phyloP scores from a whole-genome alignment of 2,329 filamentous ascomycete genomes.

The Verticillium isaacii region DNA sequence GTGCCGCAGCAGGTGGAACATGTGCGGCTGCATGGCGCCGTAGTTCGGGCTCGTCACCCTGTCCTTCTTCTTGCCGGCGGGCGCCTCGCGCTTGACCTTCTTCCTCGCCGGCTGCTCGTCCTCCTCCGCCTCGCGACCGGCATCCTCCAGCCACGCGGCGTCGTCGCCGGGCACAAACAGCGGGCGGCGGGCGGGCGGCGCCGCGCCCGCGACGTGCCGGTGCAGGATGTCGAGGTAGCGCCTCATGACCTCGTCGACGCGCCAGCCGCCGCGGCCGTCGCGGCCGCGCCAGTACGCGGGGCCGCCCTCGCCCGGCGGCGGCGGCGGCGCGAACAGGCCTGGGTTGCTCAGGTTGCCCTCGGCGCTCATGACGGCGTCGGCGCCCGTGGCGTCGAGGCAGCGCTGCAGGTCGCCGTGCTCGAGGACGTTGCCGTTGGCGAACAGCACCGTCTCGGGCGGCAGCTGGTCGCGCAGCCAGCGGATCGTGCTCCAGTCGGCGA shows the following conservation, averaged over 20 bases:
- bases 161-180: constrained; percentile 66
- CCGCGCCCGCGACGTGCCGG: constrained; percentile 62
- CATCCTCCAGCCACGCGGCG: constrained; percentile 37
- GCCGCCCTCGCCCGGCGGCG: constrained; percentile 58
- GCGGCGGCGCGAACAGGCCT: constrained; percentile 71
- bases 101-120: constrained; percentile 39
- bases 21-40: constrained; percentile 78
- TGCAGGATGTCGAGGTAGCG: constrained; percentile 91
- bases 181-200: constrained; percentile 63
- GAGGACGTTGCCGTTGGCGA: constrained; percentile 93
- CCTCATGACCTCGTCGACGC: constrained; percentile 81
- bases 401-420: constrained; percentile 70
- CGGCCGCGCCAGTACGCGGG: constrained; percentile 82
- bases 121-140: constrained; percentile 16
- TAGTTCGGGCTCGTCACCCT: constrained; percentile 65
- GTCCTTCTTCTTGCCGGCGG: constrained; percentile 31
- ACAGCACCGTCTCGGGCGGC: constrained; percentile 83
- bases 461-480: constrained; percentile 77
- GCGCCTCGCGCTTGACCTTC: constrained; percentile 21
- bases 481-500: constrained; percentile 89
- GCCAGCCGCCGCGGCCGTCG: constrained; percentile 77
- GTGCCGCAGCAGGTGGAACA: constrained; percentile 86
- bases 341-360: constrained; percentile 94
- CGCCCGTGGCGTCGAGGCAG: constrained; percentile 79
- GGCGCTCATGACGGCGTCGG: constrained; percentile 91